phyloP scores from a whole-genome alignment of 2,329 filamentous ascomycete species.

The Dothidotthia symphoricarpi region DNA sequence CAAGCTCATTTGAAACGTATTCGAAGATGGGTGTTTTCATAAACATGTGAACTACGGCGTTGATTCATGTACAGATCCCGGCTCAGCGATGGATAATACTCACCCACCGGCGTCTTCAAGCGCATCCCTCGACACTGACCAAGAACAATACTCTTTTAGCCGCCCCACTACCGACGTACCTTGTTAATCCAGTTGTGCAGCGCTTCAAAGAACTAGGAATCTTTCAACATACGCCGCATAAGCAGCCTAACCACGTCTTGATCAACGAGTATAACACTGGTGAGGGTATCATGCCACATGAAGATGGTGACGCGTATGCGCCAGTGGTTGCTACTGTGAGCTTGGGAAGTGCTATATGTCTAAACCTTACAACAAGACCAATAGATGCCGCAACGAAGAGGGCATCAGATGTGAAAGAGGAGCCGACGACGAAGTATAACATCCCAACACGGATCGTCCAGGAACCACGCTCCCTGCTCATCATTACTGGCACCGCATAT shows the following conservation, averaged over 20 bases:
- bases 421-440: constrained; percentile 8
- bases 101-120: constrained; percentile 84
- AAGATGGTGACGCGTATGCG: constrained; percentile 85
- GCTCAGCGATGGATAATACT: constrained; percentile 75
- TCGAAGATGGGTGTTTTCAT: too few relatives aligned
- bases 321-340: constrained; percentile 89
- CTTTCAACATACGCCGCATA: constrained; percentile 67
- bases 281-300: constrained; percentile 95
- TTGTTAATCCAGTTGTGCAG: constrained; percentile 66
- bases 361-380: constrained; percentile 64
- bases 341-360: constrained; percentile 71
- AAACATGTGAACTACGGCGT: neutral
- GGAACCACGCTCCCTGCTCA: constrained; percentile 75
- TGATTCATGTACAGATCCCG: constrained; percentile 41
- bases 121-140: constrained; percentile 81
- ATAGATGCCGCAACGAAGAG: neutral
- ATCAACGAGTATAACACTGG: constrained; percentile 89
- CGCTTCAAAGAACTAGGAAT: constrained; percentile 52
- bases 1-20: too few relatives aligned
- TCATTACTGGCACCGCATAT: constrained; percentile 69
- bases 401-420: neutral
- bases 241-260: constrained; percentile 81
- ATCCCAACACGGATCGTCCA: constrained; percentile 64
- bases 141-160: constrained; percentile 69
- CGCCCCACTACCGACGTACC: constrained; percentile 71